Evolutionary conservation across 1,284 basidiomycete species (phyloP).

Genomic region (Malassezia restricta): DNA sequence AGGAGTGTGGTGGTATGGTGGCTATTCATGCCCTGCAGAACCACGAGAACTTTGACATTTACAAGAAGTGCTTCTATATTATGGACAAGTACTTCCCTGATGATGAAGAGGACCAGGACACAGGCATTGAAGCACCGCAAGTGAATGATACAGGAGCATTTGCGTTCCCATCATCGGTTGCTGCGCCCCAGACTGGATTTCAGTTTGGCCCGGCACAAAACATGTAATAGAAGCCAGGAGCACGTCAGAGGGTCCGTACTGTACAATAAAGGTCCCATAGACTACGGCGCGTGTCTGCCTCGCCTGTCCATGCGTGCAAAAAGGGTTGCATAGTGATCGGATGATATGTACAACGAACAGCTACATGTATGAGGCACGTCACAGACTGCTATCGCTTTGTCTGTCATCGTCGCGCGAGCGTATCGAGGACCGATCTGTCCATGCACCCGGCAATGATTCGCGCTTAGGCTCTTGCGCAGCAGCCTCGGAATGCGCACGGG

Average conservation of each 20-base stretch:
- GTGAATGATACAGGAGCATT: conserved; percentile 77
- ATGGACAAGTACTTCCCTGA: conserved; percentile 47
- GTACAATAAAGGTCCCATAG: conserved; percentile 10
- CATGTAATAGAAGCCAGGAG: conserved; percentile 27
- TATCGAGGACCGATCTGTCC: not conserved
- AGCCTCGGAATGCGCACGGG: conserved; percentile 11
- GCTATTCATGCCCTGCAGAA: conserved; percentile 97
- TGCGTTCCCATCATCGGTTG: conserved; percentile 54
- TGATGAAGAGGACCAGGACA: conserved; percentile 51
- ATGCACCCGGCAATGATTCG: not conserved
- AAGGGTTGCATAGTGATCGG: too few species aligned
- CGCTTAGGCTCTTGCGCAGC: not conserved
- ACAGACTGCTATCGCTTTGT: not conserved
- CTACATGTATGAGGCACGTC: not conserved
- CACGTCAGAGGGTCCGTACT: not conserved
- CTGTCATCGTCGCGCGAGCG: not conserved
- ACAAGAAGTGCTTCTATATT: conserved; percentile 99
- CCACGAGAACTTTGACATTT: conserved; percentile 96
- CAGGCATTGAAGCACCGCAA: conserved; percentile 63
- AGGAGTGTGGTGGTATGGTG: conserved; percentile 88
- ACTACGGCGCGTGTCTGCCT: not conserved
- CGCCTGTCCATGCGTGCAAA: too few species aligned
- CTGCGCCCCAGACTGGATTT: conserved; percentile 41
- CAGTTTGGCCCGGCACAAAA: conserved; percentile 30
- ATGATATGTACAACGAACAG: too few species aligned